These are phyloP conservation scores for Paxillus involutus DNA, from an alignment of 768 basidiomycete species.

Conservation along the genomic window DNA sequence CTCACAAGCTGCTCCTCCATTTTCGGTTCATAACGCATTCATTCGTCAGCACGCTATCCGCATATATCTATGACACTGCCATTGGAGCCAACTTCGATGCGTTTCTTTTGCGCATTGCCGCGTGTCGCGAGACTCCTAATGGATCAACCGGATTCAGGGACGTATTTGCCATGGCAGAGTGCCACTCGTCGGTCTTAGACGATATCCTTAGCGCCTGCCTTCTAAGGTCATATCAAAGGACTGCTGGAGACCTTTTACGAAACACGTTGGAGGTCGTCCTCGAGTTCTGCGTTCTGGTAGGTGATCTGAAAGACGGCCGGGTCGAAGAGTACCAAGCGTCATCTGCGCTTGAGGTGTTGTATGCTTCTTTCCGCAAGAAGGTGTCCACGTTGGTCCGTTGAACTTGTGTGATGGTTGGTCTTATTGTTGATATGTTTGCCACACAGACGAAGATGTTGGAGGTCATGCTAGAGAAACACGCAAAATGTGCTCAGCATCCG, in stretches of 20 bases:
- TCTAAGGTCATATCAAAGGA: slow-evolving; percentile 64
- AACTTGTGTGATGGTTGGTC: background rate
- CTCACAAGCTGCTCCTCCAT: slow-evolving; percentile 56
- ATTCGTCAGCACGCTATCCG: slow-evolving; percentile 65
- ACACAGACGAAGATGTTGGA: slow-evolving; percentile 56
- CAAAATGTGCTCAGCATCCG: slow-evolving; percentile 14
- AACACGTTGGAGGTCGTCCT: slow-evolving; percentile 63
- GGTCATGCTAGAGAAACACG: slow-evolving; percentile 53
- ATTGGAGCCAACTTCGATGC: slow-evolving; percentile 76
- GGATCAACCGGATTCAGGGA: slow-evolving; percentile 49
- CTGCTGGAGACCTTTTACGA: slow-evolving; percentile 63
- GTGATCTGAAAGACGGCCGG: slow-evolving; percentile 53
- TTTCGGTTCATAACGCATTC: slow-evolving; percentile 75
- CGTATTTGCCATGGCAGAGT: slow-evolving; percentile 67
- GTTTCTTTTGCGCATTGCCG: slow-evolving; percentile 50
- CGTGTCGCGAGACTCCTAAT: slow-evolving; percentile 22
- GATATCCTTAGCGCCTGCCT: slow-evolving; percentile 77
- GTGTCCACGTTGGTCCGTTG: slow-evolving; percentile 57
- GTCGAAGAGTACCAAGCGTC: slow-evolving; percentile 69
- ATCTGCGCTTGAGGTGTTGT: slow-evolving; percentile 52
- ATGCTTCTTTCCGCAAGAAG: slow-evolving; percentile 50
- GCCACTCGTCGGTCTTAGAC: slow-evolving; percentile 70
- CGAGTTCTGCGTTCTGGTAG: slow-evolving; percentile 64
- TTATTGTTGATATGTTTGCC: slow-evolving; percentile 9
- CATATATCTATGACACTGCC: slow-evolving; percentile 79